Evolutionary conservation across 768 basidiomycete species (phyloP), one percentile per base, ranked within the genome.

Genomic region (Mycena albidolilacea): DNA sequence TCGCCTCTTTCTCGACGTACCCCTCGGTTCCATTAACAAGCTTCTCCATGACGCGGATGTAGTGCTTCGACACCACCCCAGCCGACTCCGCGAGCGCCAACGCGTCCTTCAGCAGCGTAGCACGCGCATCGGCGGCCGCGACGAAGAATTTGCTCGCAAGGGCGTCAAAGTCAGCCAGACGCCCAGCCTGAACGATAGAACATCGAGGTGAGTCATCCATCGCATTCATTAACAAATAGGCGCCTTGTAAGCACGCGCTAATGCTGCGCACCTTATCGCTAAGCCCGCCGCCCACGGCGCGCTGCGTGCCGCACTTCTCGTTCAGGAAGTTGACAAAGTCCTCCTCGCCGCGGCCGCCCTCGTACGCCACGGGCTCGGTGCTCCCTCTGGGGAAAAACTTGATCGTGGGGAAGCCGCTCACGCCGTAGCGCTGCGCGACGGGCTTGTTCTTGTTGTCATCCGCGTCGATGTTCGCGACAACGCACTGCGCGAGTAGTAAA

Each of bases 21-120:
- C 81, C 89, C 77, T 92, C 92, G 38, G 90, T 86, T 60, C 90
- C 89, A 70, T 88, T 90, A 35, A 90, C 83, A 7, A 97, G 85
- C 83, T 97, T 96, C 83, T 95, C 91, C 95, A 98, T 97, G 54
- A 96, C 91, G 71, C 92, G 92, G 70, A 97, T 76, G 82, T 99
- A 99, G 82, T 97, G 93, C 77, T 90, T 88, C 19, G 91, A 89
- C 30, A 87, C 83, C 7, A 79, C 84, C 38, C 90, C 90, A 50
- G 88, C 84, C 19, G 80, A 80, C n/a, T 84, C 80, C 7, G 90
- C 88, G 7, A 95, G 80, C 0, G 78, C 79, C 41, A 83, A 80
- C 35, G 95, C 95, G 72, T 95, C 90, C 76, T 90, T 83, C 75
- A 90, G 87, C 69, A 98, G 82, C n/a, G 86, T 81, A 48, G 88